phyloP scores from a whole-genome alignment of 176 grass and related monocot genomes.

The Triticum aestivum region IWGSC_CS_RefSeq_v2.1 NC_057798.1:562207207-562207706 shows the following conservation, averaged over 20 bases:
- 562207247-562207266: constrained; percentile 64
- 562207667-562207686: not conserved
- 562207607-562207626: constrained; percentile 3
- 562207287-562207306: constrained; percentile 65
- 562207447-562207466: not conserved
- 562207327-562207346: constrained; percentile 12
- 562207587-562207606: not conserved
- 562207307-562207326: constrained; percentile 81
- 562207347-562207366: not conserved
- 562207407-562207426: not conserved
- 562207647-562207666: constrained; percentile 7
- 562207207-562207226: constrained; percentile 5
- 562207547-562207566: not conserved
- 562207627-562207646: constrained; percentile 19
- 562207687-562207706: constrained; percentile 76
- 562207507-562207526: not conserved
- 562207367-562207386: constrained; percentile 18
- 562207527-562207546: not conserved
- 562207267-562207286: constrained; percentile 56
- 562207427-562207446: not conserved
- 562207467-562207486: not conserved
- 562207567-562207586: not conserved
- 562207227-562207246: constrained; percentile 13
- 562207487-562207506: not conserved
- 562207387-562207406: not conserved